Percentiles rank a stretch among this genome's conserved stretches.
These are phyloP conservation scores for Amylocarpus encephaloides DNA, from an alignment of 2,329 filamentous ascomycete species.

Conservation along the genomic window DNA sequence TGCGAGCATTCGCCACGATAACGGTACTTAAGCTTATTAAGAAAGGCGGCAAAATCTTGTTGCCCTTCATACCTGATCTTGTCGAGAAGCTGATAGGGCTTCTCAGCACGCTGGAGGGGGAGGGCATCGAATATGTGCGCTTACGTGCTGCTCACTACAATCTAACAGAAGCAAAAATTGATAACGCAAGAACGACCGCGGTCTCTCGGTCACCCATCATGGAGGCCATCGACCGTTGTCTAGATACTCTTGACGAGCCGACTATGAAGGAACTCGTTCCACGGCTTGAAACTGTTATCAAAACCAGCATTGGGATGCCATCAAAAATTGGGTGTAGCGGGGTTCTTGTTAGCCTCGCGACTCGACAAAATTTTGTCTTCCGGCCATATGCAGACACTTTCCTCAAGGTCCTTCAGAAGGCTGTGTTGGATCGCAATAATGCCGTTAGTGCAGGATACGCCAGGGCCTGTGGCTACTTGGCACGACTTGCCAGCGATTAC, in stretches of 20 bases:
- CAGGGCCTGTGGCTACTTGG: constrained; percentile 76
- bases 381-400: constrained; percentile 69
- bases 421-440: constrained; percentile 85
- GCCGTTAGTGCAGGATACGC: constrained; percentile 89
- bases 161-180: constrained; percentile 80
- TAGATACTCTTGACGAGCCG: constrained; percentile 72
- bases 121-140: constrained; percentile 87
- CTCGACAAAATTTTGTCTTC: constrained; percentile 70
- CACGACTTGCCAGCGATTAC: constrained; percentile 50
- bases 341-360: constrained; percentile 77
- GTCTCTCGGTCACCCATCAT: constrained; percentile 85
- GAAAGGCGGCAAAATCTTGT: constrained; percentile 71
- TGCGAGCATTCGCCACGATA: constrained; percentile 73
- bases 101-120: constrained; percentile 81
- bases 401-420: constrained; percentile 70
- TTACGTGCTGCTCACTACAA: constrained; percentile 80
- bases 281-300: constrained; percentile 71
- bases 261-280: constrained; percentile 72
- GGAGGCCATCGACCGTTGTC: constrained; percentile 82
- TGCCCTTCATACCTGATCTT: constrained; percentile 75
- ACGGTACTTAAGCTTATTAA: constrained; percentile 88
- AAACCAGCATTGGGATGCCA: constrained; percentile 80
- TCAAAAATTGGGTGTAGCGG: constrained; percentile 89
- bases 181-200: constrained; percentile 74
- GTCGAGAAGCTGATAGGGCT: constrained; percentile 75